Evolutionary conservation across 2,329 filamentous ascomycete species (phyloP), one percentile per base, ranked within the genome.

Genomic region (Colletotrichum sp.): DNA sequence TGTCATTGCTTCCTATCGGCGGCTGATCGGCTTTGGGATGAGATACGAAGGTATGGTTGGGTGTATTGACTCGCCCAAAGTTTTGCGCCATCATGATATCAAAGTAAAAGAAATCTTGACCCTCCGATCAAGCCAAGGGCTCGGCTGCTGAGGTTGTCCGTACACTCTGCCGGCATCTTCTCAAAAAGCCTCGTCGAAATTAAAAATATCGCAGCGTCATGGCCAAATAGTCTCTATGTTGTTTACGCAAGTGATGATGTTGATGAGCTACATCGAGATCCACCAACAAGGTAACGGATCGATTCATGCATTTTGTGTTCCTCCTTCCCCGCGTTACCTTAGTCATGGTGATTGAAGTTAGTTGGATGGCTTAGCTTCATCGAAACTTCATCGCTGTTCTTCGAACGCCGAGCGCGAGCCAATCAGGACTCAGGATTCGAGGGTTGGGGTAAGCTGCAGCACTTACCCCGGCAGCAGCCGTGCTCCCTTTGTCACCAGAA

Each of bases 401-500:
- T 32, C 59, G 16, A 62, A n/a, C 26, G 39, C 49, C 39, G 18
- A 67, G 26, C 49, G 28, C 49, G 65, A 36, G 16, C 66, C 66
- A 69, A 69, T 69, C 66, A 69, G 32, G 32, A 18, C 15, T 30
- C 32, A 12, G 16, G 4, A 10, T n/a, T 60, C 52, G 32, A 69
- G 24, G 9, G 6, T 39, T 24, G 49, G 66, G 59, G 66, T 2
- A 59, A 69, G 32, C 49, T 59, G 30, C 49, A 59, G 49, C 49
- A 36, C 49, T 34, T 34, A 69, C 66, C 49, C 32, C 52, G 52
- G 52, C 66, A 69, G 52, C 66, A 59, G 66, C 64, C 64, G 64
- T 52, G 64, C 36, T 12, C n/a, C 39, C 64, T 24, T 52, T 49
- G 36, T 34, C 64, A 12, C 28, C 64, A 24, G 34, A 60, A 39